A percentile compares a stretch with the other conserved stretches of the same genome.
phyloP scores from a whole-genome alignment of 176 grass and related monocot species.

The Neostapfia colusana region DNA sequence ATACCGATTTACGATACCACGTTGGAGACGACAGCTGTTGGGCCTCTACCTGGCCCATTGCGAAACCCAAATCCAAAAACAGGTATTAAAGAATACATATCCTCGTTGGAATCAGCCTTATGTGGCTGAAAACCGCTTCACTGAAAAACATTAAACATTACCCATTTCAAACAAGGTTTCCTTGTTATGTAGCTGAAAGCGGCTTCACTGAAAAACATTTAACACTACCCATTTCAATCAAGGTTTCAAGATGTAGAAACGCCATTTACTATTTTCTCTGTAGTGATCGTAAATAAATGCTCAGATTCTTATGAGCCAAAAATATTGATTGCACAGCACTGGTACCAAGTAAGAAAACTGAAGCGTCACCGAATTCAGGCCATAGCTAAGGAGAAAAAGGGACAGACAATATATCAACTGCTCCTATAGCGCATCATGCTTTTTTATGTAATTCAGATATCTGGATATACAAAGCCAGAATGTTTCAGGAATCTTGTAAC shows the following conservation, averaged over 20 bases:
- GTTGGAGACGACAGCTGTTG: no score
- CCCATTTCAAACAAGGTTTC: no score
- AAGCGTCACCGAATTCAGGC: background rate
- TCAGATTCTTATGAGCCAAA: background rate
- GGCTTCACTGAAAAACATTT: background rate
- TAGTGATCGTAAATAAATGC: background rate
- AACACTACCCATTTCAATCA: background rate
- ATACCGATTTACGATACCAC: no score
- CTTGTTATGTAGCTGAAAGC: background rate
- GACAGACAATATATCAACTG: background rate
- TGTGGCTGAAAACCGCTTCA: no score
- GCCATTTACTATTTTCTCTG: background rate
- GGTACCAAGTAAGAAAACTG: background rate
- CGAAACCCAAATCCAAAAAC: no score
- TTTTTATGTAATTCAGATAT: conserved; percentile 79
- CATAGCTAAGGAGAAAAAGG: background rate
- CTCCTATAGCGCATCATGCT: conserved; percentile 20
- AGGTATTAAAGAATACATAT: no score
- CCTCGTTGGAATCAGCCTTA: no score
- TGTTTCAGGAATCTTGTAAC: conserved; percentile 69
- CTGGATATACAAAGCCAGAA: conserved; percentile 77
- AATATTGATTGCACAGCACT: background rate
- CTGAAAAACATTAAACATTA: no score
- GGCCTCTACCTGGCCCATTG: no score
- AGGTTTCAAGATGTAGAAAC: background rate